phyloP scores from a whole-genome alignment of 768 basidiomycete species.

The Neoboletus brunneissimus region DNA sequence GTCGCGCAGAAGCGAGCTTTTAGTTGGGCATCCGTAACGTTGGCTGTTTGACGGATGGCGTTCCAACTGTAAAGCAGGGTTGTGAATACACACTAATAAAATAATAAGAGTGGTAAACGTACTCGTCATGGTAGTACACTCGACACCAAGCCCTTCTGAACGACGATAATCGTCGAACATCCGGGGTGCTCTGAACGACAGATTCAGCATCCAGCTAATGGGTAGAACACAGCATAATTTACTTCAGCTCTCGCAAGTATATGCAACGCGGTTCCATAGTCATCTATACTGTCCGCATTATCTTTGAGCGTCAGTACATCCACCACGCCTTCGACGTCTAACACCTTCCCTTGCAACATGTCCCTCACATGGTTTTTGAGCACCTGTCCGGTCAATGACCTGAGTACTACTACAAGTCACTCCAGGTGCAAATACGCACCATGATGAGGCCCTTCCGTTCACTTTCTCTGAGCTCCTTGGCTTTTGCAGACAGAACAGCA shows the following conservation, averaged over 20 bases:
- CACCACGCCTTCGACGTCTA: slow-evolving; percentile 76
- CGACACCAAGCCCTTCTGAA: slow-evolving; percentile 83
- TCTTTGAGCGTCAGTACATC: slow-evolving; percentile 88
- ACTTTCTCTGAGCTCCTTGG: slow-evolving; percentile 36
- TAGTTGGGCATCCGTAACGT: slow-evolving; percentile 74
- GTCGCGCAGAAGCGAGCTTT: slow-evolving; percentile 69
- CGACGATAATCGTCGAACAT: slow-evolving; percentile 63
- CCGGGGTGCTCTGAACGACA: slow-evolving; percentile 58
- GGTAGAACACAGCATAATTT: slow-evolving; percentile 13
- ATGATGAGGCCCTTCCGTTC: slow-evolving; percentile 50
- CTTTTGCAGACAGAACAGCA: slow-evolving; percentile 54
- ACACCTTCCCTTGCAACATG: slow-evolving; percentile 68
- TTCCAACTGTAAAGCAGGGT: slow-evolving; percentile 61
- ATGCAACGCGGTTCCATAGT: slow-evolving; percentile 68
- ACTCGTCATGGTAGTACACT: slow-evolving; percentile 89
- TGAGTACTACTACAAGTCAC: not conserved
- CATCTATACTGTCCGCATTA: slow-evolving; percentile 55
- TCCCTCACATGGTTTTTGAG: slow-evolving; percentile 68
- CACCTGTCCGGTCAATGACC: slow-evolving; percentile 39
- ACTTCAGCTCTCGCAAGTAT: slow-evolving; percentile 59
- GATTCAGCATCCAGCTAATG: slow-evolving; percentile 1
- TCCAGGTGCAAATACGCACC: slow-evolving; percentile 18
- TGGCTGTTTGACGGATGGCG: slow-evolving; percentile 66
- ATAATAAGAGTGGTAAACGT: slow-evolving; percentile 29
- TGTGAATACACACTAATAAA: not conserved